Percentiles rank a stretch among this genome's conserved stretches.
Conservation (phyloP, 2,329 filamentous ascomycete genomes). For the Leptoxyphium fumago region DNA sequence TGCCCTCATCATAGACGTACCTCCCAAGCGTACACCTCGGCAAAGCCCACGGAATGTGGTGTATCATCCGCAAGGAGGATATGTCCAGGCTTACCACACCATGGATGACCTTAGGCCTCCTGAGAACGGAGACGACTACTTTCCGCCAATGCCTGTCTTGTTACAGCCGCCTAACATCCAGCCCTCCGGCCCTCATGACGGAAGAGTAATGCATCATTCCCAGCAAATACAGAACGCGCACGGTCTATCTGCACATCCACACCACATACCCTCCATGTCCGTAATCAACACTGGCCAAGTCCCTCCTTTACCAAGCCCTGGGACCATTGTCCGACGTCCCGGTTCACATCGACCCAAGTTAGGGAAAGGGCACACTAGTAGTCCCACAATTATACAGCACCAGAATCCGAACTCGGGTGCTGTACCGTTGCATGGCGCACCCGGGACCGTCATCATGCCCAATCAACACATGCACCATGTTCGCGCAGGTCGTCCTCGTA, state of each 20-base stretch:
- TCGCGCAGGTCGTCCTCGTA: slow-evolving; percentile 18
- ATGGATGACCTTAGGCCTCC: slow-evolving; percentile 50
- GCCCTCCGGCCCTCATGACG: slow-evolving; percentile 22
- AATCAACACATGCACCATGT: slow-evolving; percentile 20
- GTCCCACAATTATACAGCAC: slow-evolving; percentile 53
- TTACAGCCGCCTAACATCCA: slow-evolving; percentile 25
- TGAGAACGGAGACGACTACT: slow-evolving; percentile 66
- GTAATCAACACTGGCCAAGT: slow-evolving; percentile 69
- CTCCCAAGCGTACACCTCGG: slow-evolving; percentile 59
- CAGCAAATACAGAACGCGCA: no score
- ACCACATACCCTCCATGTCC: slow-evolving; percentile 54
- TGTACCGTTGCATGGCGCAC: neutral
- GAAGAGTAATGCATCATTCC: slow-evolving; percentile 12
- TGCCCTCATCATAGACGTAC: slow-evolving; percentile 80
- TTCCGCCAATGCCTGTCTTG: slow-evolving; percentile 51
- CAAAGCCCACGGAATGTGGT: slow-evolving; percentile 45
- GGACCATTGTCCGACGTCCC: slow-evolving; percentile 31
- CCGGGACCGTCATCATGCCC: slow-evolving; percentile 23
- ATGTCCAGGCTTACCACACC: slow-evolving; percentile 37
- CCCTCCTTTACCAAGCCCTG: slow-evolving; percentile 68
- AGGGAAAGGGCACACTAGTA: slow-evolving; percentile 61
- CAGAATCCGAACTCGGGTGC: slow-evolving; percentile 1
- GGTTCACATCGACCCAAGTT: slow-evolving; percentile 41
- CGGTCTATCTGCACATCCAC: slow-evolving; percentile 22
- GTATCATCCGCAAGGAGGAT: slow-evolving; percentile 21